phyloP scores from a whole-genome alignment of 495 filamentous ascomycete genomes.

The Hypomontagnella monticulosa region DNA sequence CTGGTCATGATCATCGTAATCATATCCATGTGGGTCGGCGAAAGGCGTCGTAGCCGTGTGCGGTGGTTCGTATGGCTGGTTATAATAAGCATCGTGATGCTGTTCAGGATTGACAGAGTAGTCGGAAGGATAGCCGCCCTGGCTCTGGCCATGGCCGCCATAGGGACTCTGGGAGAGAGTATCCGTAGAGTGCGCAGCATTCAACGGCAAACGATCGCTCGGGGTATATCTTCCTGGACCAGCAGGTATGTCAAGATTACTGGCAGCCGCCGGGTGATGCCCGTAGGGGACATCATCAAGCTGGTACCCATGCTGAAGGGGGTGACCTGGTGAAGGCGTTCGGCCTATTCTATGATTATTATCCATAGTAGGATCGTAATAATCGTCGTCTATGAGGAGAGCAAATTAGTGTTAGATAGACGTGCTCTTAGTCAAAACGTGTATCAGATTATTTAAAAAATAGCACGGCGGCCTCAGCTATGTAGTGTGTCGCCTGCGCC shows the following conservation, averaged over 20 bases:
- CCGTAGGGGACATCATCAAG: conserved; percentile 73
- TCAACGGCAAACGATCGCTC: conserved; percentile 47
- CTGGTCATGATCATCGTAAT: conserved; percentile 59
- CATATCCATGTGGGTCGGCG: conserved; percentile 66
- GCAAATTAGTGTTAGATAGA: conserved; percentile 29
- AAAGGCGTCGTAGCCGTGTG: conserved; percentile 50
- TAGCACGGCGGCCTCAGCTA: conserved; percentile 3
- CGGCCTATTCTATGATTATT: conserved; percentile 63
- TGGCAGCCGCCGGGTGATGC: conserved; percentile 45
- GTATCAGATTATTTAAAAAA: background rate
- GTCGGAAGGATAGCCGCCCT: conserved; percentile 70
- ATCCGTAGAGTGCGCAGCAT: conserved; percentile 77
- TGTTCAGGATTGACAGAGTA: conserved; percentile 82
- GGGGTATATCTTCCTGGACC: conserved; percentile 65
- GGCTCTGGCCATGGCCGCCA: conserved; percentile 61
- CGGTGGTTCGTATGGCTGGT: conserved; percentile 81
- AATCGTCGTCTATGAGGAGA: conserved; percentile 66
- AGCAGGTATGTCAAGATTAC: conserved; percentile 73
- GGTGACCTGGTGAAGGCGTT: conserved; percentile 66
- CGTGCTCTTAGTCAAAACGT: background rate
- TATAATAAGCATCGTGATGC: conserved; percentile 88
- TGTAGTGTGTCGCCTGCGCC: conserved; percentile 45
- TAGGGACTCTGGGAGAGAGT: conserved; percentile 70
- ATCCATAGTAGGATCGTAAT: conserved; percentile 65
- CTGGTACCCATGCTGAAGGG: conserved; percentile 70